Evolutionary conservation across 495 filamentous ascomycete species (phyloP).

Genomic region (Hyphodiscus hymeniophilus): DNA sequence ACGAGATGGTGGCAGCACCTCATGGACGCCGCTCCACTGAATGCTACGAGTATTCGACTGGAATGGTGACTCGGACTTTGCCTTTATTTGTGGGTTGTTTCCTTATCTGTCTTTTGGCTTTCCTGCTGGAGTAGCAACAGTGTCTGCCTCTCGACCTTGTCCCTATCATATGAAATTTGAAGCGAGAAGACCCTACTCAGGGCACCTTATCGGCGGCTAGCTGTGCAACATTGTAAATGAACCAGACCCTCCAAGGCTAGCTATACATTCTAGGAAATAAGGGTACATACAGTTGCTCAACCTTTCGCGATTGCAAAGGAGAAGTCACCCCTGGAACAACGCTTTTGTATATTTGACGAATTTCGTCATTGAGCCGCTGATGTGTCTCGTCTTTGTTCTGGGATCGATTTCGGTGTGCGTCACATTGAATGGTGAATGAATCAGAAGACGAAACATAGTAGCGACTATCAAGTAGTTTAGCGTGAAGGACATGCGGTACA

Average conservation of each 20-base stretch:
- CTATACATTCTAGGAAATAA: neutral
- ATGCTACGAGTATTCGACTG: neutral
- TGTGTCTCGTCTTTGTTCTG: constrained; percentile 60
- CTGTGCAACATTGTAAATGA: neutral
- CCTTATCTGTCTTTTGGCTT: neutral
- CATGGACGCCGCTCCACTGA: neutral
- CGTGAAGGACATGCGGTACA: constrained; percentile 62
- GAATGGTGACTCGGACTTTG: neutral
- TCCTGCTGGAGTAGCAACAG: neutral
- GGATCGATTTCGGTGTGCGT: constrained; percentile 59
- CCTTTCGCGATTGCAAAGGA: constrained; percentile 45
- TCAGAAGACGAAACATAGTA: constrained; percentile 61
- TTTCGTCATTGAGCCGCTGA: constrained; percentile 49
- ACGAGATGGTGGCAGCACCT: neutral
- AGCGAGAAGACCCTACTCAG: neutral
- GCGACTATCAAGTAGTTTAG: constrained; percentile 51
- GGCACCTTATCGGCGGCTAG: no score
- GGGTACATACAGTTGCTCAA: constrained; percentile 54
- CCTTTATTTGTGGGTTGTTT: neutral
- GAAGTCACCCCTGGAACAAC: constrained; percentile 60
- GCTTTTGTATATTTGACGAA: constrained; percentile 42
- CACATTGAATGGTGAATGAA: constrained; percentile 53
- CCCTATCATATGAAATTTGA: neutral
- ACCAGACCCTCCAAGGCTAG: neutral
- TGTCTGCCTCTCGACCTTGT: neutral